phyloP scores from a whole-genome alignment of 139 green algal genomes.

The Tetratostichococcus sp. region DNA sequence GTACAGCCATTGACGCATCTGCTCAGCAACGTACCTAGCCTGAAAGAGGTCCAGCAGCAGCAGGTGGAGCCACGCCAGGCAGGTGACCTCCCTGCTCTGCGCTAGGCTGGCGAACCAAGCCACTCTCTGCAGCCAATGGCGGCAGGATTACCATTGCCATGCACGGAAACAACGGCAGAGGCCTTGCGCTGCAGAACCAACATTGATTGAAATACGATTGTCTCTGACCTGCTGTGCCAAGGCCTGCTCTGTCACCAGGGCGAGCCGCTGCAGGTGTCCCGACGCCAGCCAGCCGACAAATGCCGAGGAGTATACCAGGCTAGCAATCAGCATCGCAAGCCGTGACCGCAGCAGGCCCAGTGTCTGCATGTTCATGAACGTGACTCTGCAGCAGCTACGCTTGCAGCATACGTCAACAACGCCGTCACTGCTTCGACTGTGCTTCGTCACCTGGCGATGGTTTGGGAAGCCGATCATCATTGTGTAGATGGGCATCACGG shows the following conservation, averaged over 20 bases:
- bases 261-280: neutral
- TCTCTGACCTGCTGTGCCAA: neutral
- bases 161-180: too few species aligned
- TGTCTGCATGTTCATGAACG: neutral
- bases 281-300: neutral
- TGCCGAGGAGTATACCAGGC: neutral
- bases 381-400: too few species aligned
- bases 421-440: too few species aligned
- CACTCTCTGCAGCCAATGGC: slow-evolving; percentile 11
- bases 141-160: too few species aligned
- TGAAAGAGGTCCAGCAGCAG: slow-evolving; percentile 77
- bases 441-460: slow-evolving; percentile 20
- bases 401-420: too few species aligned
- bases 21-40: slow-evolving; percentile 46
- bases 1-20: neutral
- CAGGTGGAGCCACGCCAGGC: slow-evolving; percentile 74
- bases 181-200: too few species aligned
- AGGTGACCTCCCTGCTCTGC: slow-evolving; percentile 23
- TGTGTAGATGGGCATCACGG: slow-evolving; percentile 61
- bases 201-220: too few species aligned
- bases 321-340: neutral
- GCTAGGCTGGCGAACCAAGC: slow-evolving; percentile 40
- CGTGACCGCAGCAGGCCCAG: neutral
- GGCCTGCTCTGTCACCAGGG: neutral
- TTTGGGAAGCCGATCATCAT: slow-evolving; percentile 50